Evolutionary conservation across 129 eudicot species (phyloP), one percentile per base, ranked within the genome.

Genomic region (Chrysanthemum seticuspe): DNA sequence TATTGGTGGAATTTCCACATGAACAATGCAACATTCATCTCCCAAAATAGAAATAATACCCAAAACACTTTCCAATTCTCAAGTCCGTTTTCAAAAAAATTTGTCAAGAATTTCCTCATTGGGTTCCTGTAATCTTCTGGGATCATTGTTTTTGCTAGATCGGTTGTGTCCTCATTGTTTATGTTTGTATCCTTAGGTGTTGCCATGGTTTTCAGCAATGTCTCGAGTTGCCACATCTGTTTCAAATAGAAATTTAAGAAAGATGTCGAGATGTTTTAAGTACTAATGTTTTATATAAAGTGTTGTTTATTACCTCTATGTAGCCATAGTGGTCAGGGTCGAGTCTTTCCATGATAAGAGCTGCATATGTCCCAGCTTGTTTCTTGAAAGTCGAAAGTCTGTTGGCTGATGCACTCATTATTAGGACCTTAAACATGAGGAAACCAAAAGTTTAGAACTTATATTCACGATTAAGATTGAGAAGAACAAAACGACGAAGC

Each of bases 211-310:
- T 84, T 88, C 65, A 95, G 79, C 62, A 95, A 72, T 2, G 94
- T 79, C 88, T 95, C 97, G 36, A 95, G 97, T 90, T 95, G 99
- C 99, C 99, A 95, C 83, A 95, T 86, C 99, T 95, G 91, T 72
- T 76, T 59, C 57, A 74, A 29, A 7, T 62, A 10, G 19, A 58
- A 64, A 14, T 19, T 57, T 13, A 25, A 54, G 51, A 51, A 53
- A 58, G 13, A 10, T 23, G 18, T 10, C 57, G 70, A 58, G 31
- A 3, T 23, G 57, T 74, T 11, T 56, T 36, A 65, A 13, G 40
- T 18, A 51, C 14, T 10, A 52, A 10, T 50, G 19, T 55, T 50
- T 57, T 47, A 54, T 36, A 34, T 36, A 13, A 14, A 4, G 48
- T 40, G 12, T 68, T 78, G 21, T 45, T n/a, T 70, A 54, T 60